Conservation (phyloP, 345 rosid genomes). For the Punica granatum region DNA sequence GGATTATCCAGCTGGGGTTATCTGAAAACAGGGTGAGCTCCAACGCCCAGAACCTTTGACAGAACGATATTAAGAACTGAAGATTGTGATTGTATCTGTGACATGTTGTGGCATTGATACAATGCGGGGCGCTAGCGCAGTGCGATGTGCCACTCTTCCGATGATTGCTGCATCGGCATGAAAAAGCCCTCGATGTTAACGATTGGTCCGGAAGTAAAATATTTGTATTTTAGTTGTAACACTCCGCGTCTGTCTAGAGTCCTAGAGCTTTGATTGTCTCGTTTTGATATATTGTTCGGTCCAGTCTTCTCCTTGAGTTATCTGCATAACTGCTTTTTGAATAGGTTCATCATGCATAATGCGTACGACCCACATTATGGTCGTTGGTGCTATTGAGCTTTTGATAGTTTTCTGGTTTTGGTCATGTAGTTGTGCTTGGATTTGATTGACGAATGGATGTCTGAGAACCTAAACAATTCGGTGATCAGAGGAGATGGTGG, state of each 20-base stretch:
- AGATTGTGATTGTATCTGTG: neutral
- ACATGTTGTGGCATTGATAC: neutral
- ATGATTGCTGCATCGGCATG: neutral
- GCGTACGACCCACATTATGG: neutral
- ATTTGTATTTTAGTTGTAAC: neutral
- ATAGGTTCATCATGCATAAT: neutral
- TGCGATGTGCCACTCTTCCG: neutral
- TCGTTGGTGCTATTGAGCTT: neutral
- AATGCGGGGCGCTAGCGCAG: neutral
- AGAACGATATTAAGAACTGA: neutral
- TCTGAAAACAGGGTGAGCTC: constrained; percentile 58
- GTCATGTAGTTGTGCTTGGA: constrained; percentile 64
- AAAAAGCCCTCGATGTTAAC: neutral
- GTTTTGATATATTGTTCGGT: neutral
- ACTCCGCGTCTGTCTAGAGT: neutral
- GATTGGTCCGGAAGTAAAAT: neutral
- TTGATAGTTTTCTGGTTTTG: neutral
- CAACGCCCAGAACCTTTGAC: neutral
- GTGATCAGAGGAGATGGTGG: constrained; percentile 31
- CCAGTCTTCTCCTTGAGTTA: neutral
- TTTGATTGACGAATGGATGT: constrained; percentile 79
- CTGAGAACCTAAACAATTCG: constrained; percentile 44
- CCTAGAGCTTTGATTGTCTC: neutral
- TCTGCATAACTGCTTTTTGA: neutral
- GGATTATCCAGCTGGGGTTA: constrained; percentile 81